phyloP scores from a whole-genome alignment of 2,329 filamentous ascomycete species.

The Fusarium acutatum region DNA sequence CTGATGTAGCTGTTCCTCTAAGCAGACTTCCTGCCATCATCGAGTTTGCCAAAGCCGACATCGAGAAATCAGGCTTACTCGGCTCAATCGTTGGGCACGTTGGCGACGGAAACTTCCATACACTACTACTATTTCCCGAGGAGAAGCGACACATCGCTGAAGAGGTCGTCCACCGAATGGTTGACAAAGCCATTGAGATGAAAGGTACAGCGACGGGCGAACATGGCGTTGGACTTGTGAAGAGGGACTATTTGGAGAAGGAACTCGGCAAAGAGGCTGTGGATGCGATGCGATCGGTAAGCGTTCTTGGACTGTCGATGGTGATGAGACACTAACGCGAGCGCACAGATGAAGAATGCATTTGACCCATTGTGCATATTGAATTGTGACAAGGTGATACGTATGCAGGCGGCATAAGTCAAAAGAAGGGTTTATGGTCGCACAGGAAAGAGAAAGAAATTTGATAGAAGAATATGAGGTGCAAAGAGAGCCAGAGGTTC shows the following conservation, averaged over 20 bases:
- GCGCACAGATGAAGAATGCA: slow-evolving; percentile 60
- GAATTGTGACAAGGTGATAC: slow-evolving; percentile 49
- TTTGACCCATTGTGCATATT: slow-evolving; percentile 63
- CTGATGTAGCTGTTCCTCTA: slow-evolving; percentile 84
- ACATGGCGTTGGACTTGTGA: slow-evolving; percentile 69
- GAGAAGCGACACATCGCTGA: neutral
- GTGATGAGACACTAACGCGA: neutral
- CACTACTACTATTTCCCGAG: fast-evolving
- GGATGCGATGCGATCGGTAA: slow-evolving; percentile 58
- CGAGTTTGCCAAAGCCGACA: slow-evolving; percentile 87
- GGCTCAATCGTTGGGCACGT: slow-evolving; percentile 89
- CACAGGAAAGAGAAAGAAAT: too few species aligned
- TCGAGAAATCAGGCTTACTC: slow-evolving; percentile 85
- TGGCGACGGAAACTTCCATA: slow-evolving; percentile 94
- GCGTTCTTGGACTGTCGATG: fast-evolving
- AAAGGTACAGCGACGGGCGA: slow-evolving; percentile 75
- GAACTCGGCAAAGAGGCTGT: slow-evolving; percentile 65
- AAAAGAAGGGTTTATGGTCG: too few species aligned
- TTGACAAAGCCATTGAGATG: slow-evolving; percentile 71
- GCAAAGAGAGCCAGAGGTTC: too few species aligned
- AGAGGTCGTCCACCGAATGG: slow-evolving; percentile 66
- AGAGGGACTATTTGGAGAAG: slow-evolving; percentile 61
- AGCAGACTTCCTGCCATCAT: slow-evolving; percentile 76
- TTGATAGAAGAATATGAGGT: too few species aligned
- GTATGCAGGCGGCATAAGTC: neutral